phyloP scores from a whole-genome alignment of 169 alveolate genomes.

The Sarcocystis neurona region DNA sequence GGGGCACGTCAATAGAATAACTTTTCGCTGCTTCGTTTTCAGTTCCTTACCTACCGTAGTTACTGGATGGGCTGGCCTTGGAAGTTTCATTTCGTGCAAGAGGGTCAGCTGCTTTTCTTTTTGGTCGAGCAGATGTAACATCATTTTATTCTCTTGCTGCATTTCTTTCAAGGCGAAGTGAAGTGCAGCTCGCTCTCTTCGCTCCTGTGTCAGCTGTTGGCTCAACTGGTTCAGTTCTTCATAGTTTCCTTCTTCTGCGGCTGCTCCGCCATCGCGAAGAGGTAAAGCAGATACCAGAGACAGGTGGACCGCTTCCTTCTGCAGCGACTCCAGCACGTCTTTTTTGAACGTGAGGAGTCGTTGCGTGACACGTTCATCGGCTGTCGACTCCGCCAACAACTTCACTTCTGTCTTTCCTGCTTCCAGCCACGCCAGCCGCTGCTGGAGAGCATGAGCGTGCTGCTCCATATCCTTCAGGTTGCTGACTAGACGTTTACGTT shows the following conservation, averaged over 20 bases:
- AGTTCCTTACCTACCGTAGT: no score
- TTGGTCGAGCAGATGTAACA: not conserved
- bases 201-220: slow-evolving; percentile 11
- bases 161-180: slow-evolving; percentile 6
- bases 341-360: not conserved
- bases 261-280: not conserved
- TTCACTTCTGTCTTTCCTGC: not conserved
- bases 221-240: no score
- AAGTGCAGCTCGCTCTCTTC: slow-evolving; percentile 13
- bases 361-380: not conserved
- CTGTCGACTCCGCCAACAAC: not conserved
- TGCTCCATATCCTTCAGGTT: not conserved
- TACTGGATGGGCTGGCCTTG: no score
- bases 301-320: not conserved
- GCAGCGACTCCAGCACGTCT: not conserved
- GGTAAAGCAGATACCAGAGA: not conserved
- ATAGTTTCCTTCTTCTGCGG: no score
- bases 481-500: not conserved
- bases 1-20: no score
- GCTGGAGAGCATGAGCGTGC: not conserved
- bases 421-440: not conserved
- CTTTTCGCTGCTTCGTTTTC: no score
- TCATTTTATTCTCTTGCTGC: not conserved
- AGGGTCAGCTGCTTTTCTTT: not conserved
- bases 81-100: not conserved